A percentile compares a stretch with the other conserved stretches of the same genome.
phyloP scores from a whole-genome alignment of 192 early-diverging fungal genomes.

The Funneliformis mosseae region DNA sequence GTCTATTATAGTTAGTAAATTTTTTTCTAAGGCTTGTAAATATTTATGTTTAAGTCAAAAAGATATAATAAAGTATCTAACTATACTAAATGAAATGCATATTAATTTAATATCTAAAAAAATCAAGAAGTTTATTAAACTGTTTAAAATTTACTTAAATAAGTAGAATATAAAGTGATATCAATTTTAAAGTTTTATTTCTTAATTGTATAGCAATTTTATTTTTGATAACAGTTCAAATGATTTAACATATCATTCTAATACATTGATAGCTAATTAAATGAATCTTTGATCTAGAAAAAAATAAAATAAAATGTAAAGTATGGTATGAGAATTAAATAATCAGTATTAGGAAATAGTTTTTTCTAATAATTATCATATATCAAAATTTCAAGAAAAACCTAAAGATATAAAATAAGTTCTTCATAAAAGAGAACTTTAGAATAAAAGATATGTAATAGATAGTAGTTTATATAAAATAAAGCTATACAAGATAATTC shows the following conservation, averaged over 20 bases:
- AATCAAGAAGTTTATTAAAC: background rate
- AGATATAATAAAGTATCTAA: too few relatives aligned
- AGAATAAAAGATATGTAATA: background rate
- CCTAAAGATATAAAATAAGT: background rate
- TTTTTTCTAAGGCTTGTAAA: too few relatives aligned
- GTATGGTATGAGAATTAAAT: constrained; percentile 11
- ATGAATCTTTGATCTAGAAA: constrained; percentile 35
- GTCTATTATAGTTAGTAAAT: too few relatives aligned
- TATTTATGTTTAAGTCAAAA: too few relatives aligned
- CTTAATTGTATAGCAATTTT: background rate
- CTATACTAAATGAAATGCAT: too few relatives aligned
- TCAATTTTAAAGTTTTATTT: background rate
- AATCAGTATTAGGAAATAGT: background rate
- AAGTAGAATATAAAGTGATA: background rate
- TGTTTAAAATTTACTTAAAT: background rate
- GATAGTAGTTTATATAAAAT: background rate
- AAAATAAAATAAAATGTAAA: constrained; percentile 23
- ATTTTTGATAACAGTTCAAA: background rate
- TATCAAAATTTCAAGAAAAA: too few relatives aligned
- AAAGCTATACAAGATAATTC: too few relatives aligned
- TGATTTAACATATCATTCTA: background rate
- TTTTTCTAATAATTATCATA: background rate
- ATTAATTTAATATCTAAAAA: background rate
- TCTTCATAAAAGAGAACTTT: background rate
- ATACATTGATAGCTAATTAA: constrained; percentile 33